Evolutionary conservation across 495 filamentous ascomycete species (phyloP).

Genomic region (Penicillium dipodomyicola): DNA sequence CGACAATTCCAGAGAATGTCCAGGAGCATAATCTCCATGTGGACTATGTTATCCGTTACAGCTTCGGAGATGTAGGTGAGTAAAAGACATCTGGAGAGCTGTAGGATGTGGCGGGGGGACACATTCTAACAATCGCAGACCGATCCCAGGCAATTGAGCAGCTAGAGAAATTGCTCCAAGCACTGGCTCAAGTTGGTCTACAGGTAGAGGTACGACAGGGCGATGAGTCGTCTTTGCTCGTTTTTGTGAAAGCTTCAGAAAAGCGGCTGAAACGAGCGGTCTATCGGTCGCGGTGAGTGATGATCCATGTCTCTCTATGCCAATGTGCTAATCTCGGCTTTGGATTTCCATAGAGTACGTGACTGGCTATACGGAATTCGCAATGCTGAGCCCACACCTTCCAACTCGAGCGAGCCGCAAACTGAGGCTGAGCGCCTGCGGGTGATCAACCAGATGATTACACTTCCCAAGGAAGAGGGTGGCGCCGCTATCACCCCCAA

Average conservation of each 20-base stretch:
- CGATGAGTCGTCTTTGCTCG: conserved; percentile 68
- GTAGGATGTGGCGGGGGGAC: neutral
- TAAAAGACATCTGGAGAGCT: neutral
- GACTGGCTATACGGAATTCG: conserved; percentile 96
- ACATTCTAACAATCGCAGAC: conserved; percentile 46
- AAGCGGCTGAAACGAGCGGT: conserved; percentile 50
- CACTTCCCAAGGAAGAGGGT: conserved; percentile 72
- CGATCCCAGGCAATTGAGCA: conserved; percentile 63
- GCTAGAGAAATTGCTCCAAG: conserved; percentile 71
- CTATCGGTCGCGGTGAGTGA: conserved; percentile 62
- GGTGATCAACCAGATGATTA: conserved; percentile 83
- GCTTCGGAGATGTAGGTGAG: conserved; percentile 63
- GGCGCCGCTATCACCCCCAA: conserved; percentile 87
- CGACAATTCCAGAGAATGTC: conserved; percentile 25
- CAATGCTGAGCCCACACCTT: conserved; percentile 64
- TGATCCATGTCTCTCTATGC: neutral
- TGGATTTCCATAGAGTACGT: conserved; percentile 60
- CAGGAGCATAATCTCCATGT: conserved; percentile 62
- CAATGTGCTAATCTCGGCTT: conserved; percentile 4
- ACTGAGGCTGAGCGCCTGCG: conserved; percentile 87
- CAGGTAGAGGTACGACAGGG: conserved; percentile 83
- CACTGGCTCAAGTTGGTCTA: conserved; percentile 71
- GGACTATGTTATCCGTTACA: conserved; percentile 90
- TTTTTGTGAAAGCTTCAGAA: conserved; percentile 71
- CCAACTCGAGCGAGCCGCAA: conserved; percentile 67